Evolutionary conservation across 768 basidiomycete genomes (phyloP), one percentile per base, ranked within the genome.

Genomic region (Boletales sp.): DNA sequence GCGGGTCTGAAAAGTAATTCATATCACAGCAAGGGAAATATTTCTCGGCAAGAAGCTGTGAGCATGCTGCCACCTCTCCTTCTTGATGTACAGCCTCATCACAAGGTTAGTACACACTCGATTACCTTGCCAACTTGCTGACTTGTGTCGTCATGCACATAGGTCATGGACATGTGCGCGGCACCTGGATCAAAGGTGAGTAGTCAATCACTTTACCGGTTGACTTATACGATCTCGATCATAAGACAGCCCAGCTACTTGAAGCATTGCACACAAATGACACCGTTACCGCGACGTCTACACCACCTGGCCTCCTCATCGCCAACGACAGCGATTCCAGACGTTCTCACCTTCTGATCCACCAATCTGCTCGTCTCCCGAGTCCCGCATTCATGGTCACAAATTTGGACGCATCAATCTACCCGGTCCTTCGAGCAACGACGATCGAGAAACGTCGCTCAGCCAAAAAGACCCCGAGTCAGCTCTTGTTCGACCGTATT

Each of bases 51-150:
- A 68, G 97, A 99, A 69, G 94, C 92, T 15, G 97, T 99, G 50
- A 95, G 92, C 65, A 99, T 99, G 97, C 74, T 99, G n/a, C 97
- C 97, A 6, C 95, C 97, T 1, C 79, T 99, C 2, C 84, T 98
- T 58, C 80, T 99, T 31, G 90, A 93, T 48, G 91, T 98, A n/a
- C 76, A 90, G 61, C 91, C 97, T 0, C 88, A 97, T 64, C 95
- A 98, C 66, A 76, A 73, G 60, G 88, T 84, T 62, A 44, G 77
- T 70, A 11, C 10, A 27, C n/a, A 36, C 8, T 42, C 45, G 31
- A 39, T 11, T 40, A 19, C 34, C 4, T 41, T 19, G 19, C 40
- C 17, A 34, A n/a, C n/a, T 36, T 48, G n/a, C 32, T 27, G 24
- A 19, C 19, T 2, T 34, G 49, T 35, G 49, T 40, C 7, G 24